A percentile compares a stretch with the other conserved stretches of the same genome.
Conservation (phyloP, 768 basidiomycete species). For the Pleurotus tuber-regium region DNA sequence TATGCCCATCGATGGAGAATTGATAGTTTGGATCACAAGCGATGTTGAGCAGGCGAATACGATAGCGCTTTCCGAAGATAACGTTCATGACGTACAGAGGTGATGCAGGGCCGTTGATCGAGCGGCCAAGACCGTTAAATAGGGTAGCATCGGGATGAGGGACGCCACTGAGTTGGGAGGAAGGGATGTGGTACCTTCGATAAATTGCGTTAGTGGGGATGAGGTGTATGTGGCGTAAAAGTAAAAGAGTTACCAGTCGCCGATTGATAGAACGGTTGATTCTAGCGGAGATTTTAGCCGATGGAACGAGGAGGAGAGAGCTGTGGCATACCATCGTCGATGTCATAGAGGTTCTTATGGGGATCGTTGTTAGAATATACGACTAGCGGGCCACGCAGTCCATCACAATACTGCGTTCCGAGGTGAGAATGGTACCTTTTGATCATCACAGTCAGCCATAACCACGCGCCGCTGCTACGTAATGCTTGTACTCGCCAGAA, state of each 20-base stretch:
- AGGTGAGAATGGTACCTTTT: slow-evolving; percentile 19
- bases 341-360: slow-evolving; percentile 29
- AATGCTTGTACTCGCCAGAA: slow-evolving; percentile 42
- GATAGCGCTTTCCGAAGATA: slow-evolving; percentile 19
- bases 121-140: slow-evolving; percentile 6
- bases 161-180: background rate
- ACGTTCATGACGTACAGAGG: slow-evolving; percentile 3
- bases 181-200: slow-evolving; percentile 3
- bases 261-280: background rate
- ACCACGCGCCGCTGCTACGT: no score
- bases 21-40: slow-evolving; percentile 18
- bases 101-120: background rate
- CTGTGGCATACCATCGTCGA: slow-evolving; percentile 11
- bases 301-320: slow-evolving; percentile 16
- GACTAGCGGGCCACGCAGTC: slow-evolving; percentile 46
- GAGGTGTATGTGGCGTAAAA: background rate
- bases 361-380: slow-evolving; percentile 42
- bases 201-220: background rate
- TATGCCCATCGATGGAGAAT: slow-evolving; percentile 40
- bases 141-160: background rate
- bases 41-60: slow-evolving; percentile 8
- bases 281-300: slow-evolving; percentile 21
- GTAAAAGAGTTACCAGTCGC: background rate
- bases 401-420: slow-evolving; percentile 56
- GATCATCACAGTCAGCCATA: no score